Percentiles rank a stretch among this genome's conserved stretches.
These are phyloP conservation scores for Maudiozyma pseudohumilis DNA, from an alignment of 805 yeast genomes.

Conservation along the genomic window DNA sequence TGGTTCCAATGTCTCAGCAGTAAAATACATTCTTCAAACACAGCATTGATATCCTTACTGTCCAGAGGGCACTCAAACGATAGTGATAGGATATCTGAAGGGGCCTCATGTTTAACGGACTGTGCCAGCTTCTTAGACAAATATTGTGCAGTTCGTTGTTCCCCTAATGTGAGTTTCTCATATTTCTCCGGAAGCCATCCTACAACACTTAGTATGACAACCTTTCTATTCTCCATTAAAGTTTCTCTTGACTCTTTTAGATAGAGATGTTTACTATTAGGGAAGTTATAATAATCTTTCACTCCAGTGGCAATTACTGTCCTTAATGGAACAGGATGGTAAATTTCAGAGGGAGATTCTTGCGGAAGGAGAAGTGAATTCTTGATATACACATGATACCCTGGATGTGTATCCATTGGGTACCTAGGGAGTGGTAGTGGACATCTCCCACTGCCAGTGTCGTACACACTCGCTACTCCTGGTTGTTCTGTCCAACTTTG, in stretches of 20 bases:
- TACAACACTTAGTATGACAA: constrained; percentile 24
- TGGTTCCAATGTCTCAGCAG: constrained; percentile 41
- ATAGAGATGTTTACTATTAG: constrained; percentile 31
- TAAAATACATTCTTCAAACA: constrained; percentile 35
- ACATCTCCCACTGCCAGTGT: constrained; percentile 23
- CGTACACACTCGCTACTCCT: constrained; percentile 23
- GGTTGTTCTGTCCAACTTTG: constrained; percentile 7
- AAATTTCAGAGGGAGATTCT: constrained; percentile 17
- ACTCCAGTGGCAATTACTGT: constrained; percentile 30
- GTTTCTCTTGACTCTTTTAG: constrained; percentile 18
- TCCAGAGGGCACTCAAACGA: constrained; percentile 31
- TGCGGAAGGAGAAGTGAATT: constrained; percentile 27
- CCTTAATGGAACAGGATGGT: constrained; percentile 26
- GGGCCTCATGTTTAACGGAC: constrained; percentile 23
- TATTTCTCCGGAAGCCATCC: constrained; percentile 28
- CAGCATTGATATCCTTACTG: constrained; percentile 21
- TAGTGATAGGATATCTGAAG: constrained; percentile 18
- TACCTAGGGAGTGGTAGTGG: constrained; percentile 20
- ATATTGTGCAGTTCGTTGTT: constrained; percentile 22
- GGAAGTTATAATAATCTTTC: constrained; percentile 31
- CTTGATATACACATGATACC: constrained; percentile 17
- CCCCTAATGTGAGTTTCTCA: constrained; percentile 21
- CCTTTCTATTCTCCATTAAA: constrained; percentile 17
- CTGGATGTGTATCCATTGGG: constrained; percentile 15
- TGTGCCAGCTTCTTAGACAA: constrained; percentile 22